Base-by-base conservation (phyloP, 2,329 filamentous ascomycete genomes). In the Orbilia javanica region DNA sequence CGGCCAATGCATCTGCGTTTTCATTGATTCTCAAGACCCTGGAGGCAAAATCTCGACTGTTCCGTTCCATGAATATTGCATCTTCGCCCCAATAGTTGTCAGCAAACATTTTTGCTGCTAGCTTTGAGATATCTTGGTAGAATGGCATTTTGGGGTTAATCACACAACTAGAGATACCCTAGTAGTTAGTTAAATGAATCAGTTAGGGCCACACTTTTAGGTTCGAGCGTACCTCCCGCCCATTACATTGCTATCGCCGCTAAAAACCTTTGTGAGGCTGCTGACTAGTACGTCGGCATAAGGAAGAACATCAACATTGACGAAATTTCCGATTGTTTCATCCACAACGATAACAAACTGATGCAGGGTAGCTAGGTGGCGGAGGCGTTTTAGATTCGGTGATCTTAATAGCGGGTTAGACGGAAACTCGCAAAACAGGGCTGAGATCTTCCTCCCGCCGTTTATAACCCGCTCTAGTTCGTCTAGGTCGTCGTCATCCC, bases 181-280 rank as follows among this genome's bases (percentile, higher is more conserved):
- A 34, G 29, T 20, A 1, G 25, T 20, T 77, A 69, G 25, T 20
- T 20, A 29, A 52, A 20, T 11, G 39, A 36, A 15, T 34, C n/a
- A 4, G 1, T 22, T 13, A 50, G 34, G 29, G 44, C 31, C 20
- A 31, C 18, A 22, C 63, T 7, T 22, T 52, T 20, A 44, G 29
- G 63, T 31, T 4, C 10, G n/a, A 11, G 34, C 39, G 71, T 80
- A 86, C 86, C 91, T 92, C 70, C 96, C 96, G 74, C 94, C 96
- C 95, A 98, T 98, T 80, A 99, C 96, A 84, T 99, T 98, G 84
- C 93, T 96, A 84, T 97, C 96, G 63, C 96, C 96, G 70, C 93
- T 97, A 85, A 99, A 99, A 67, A 98, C 92, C 84, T 99, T 99
- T 60, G 96, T 98, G 75, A 99, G 87, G 83, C 93, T 97, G 86